Percentiles rank a stretch among this genome's conserved stretches.
These are phyloP conservation scores for Platanus orientalis DNA, from an alignment of 164 flowering plant genomes.

Conservation along the genomic window DNA sequence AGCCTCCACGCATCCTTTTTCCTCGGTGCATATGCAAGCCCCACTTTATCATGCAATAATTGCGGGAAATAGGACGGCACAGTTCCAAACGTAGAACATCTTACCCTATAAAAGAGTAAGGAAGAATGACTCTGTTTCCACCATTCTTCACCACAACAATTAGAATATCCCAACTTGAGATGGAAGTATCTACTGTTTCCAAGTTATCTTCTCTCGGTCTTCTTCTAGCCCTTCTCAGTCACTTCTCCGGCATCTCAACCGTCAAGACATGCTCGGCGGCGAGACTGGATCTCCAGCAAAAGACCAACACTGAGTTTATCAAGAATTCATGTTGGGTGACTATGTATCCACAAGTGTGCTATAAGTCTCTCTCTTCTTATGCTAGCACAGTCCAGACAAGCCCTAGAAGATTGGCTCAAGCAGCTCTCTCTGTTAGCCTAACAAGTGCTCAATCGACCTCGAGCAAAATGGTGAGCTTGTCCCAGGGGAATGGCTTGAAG, in stretches of 20 bases:
- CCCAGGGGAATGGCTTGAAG: neutral
- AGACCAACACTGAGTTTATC: neutral
- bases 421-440: neutral
- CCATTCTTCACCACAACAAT: neutral
- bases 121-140: neutral
- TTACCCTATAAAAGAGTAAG: neutral
- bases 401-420: neutral
- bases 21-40: too few species aligned
- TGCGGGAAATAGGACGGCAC: neutral
- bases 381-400: neutral
- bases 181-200: neutral
- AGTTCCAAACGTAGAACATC: neutral
- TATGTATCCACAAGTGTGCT: neutral
- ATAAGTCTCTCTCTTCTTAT: neutral
- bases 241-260: neutral
- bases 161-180: neutral
- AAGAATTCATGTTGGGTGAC: neutral
- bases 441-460: neutral
- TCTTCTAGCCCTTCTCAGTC: neutral
- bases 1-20: too few species aligned
- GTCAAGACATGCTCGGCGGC: neutral
- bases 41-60: neutral
- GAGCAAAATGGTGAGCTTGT: neutral
- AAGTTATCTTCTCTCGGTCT: neutral
- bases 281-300: neutral